Evolutionary conservation across 495 filamentous ascomycete species (phyloP), one percentile per base, ranked within the genome.

Genomic region (Mytilinidion resinicola): DNA sequence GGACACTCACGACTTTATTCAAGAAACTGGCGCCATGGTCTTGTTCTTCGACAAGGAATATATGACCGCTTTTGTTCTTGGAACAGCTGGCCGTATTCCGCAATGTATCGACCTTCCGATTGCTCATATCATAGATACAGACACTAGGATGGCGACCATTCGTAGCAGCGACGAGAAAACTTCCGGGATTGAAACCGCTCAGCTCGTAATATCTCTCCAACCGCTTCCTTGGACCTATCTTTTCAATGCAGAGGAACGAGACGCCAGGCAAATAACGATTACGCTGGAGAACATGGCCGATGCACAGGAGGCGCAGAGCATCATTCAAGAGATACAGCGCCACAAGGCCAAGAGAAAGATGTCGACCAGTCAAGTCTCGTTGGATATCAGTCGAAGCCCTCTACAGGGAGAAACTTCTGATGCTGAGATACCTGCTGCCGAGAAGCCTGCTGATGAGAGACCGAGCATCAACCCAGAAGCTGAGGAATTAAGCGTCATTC

Each of bases 201-300:
- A 56, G 15, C 8, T 60, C 10, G 39, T 53, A 9, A 19, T 66
- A 9, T 47, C 46, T 17, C 39, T 66, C 9, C 39, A 10, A 12
- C 14, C 36, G 9, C 35, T 34, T 3, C 25, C 35, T 6, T 62
- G 55, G 56, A 66, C 63, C 11, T 66, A 62, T 43, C 56, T 36
- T 19, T 46, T 53, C 30, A 53, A 66, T 36, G n/a, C 56, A 21
- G 17, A 30, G 4, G 41, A 60, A 36, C 51, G 51, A 43, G 5
- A 34, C 8, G 63, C 41, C 1, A 19, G 5, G 11, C 47, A 62
- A n/a, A 34, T 66, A 8, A 43, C 46, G 14, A 56, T 66, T 39
- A 17, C 57, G 20, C 56, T 62, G 37, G 5, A 10, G 4, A 47
- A 11, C 5, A 3, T 15, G 9, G 15, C 33, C 2, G 56, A 59